Percentiles rank a stretch among this genome's conserved stretches.
Conservation (phyloP, 306 rosid species). For the Quercus berberidifolia region DNA sequence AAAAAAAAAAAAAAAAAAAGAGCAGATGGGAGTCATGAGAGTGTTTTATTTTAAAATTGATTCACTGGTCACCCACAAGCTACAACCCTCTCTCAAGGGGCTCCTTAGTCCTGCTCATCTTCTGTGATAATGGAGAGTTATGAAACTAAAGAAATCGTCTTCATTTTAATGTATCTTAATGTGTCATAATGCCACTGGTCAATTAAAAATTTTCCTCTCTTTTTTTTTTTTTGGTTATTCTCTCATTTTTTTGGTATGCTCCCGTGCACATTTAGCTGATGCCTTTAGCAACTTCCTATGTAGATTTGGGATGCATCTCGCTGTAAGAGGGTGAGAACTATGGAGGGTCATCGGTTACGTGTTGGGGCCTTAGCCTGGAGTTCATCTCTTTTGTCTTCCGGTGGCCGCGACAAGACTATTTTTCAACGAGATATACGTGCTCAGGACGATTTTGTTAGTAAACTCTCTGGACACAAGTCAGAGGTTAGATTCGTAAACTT, state of each 20-base stretch:
- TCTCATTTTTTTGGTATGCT: background rate
- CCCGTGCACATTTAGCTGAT: constrained; percentile 16
- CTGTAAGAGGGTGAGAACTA: constrained; percentile 77
- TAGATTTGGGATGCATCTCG: constrained; percentile 97
- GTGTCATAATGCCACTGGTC: constrained; percentile 15
- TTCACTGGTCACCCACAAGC: background rate
- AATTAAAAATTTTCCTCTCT: background rate
- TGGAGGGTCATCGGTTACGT: constrained; percentile 84
- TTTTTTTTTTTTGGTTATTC: background rate
- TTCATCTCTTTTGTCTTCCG: constrained; percentile 78
- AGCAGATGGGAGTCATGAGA: background rate
- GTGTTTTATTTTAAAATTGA: background rate
- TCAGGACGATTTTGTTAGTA: constrained; percentile 85
- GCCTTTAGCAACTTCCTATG: constrained; percentile 16
- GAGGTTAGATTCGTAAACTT: constrained; percentile 54
- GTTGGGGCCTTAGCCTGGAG: constrained; percentile 94
- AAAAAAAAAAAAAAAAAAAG: background rate
- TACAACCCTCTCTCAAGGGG: background rate
- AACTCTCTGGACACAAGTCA: constrained; percentile 85
- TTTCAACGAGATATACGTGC: constrained; percentile 89
- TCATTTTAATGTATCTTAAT: constrained; percentile 19
- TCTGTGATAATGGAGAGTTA: background rate
- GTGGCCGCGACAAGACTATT: constrained; percentile 83
- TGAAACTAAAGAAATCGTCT: background rate
- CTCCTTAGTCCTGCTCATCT: background rate